Percentiles rank a stretch among this genome's conserved stretches.
Evolutionary conservation across 73 alveolate genomes (phyloP).

Genomic region (Paramecium pentaurelia): DNA sequence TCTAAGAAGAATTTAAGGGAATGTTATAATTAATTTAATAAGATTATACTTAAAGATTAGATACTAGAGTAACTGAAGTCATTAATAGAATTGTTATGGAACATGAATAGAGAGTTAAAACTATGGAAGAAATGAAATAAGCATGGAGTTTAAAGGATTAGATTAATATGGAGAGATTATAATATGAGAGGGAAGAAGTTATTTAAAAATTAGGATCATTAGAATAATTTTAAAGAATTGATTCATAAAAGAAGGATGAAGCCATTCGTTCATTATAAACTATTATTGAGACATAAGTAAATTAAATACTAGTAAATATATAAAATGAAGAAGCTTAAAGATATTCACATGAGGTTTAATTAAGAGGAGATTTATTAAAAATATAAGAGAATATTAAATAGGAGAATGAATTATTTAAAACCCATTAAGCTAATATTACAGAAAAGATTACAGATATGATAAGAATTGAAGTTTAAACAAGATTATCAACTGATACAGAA

Average conservation of each 20-base stretch:
- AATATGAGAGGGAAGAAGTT: conserved; percentile 38
- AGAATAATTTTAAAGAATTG: conserved; percentile 9
- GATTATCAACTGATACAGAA: conserved; percentile 47
- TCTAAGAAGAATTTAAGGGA: conserved; percentile 26
- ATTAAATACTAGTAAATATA: not conserved
- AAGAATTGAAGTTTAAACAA: conserved; percentile 48
- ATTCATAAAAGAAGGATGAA: conserved; percentile 45
- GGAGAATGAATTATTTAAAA: conserved; percentile 48
- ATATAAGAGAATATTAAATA: conserved; percentile 43
- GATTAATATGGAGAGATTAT: conserved; percentile 32
- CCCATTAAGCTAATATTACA: conserved; percentile 33
- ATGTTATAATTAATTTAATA: conserved; percentile 10
- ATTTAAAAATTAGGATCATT: not conserved
- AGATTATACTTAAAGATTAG: conserved; percentile 32
- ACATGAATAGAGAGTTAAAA: conserved; percentile 45
- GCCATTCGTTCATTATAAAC: not conserved
- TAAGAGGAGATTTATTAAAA: conserved; percentile 42
- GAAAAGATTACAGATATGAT: conserved; percentile 60
- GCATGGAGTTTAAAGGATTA: not conserved
- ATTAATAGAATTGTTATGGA: conserved; percentile 35
- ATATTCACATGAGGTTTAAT: conserved; percentile 37
- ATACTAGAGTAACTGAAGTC: conserved; percentile 27
- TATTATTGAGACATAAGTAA: conserved; percentile 43
- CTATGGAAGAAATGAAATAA: conserved; percentile 40
- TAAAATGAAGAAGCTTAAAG: conserved; percentile 52